phyloP scores from a whole-genome alignment of 2,329 filamentous ascomycete species.

The Fusarium nelsonii region DNA sequence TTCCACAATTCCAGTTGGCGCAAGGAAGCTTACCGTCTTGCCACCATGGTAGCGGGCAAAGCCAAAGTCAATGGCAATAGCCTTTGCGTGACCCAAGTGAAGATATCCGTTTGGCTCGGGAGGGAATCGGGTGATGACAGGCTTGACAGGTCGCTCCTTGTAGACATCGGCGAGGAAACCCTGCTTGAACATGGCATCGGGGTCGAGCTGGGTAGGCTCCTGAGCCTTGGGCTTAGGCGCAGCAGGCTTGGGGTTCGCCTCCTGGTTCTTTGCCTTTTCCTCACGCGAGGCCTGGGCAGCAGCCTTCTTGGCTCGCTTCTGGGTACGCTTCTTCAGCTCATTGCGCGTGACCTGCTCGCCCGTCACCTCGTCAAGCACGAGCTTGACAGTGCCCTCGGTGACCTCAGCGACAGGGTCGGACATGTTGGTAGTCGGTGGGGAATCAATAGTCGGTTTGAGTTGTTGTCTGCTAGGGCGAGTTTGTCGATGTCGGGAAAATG shows the following conservation, averaged over 20 bases:
- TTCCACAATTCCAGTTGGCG: background rate
- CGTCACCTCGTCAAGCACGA: slow-evolving; percentile 72
- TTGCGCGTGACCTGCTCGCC: slow-evolving; percentile 75
- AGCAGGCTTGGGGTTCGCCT: slow-evolving; percentile 47
- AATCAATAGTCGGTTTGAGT: slow-evolving; percentile 11
- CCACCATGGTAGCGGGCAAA: slow-evolving; percentile 89
- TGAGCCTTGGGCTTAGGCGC: slow-evolving; percentile 62
- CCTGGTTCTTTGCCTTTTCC: slow-evolving; percentile 50
- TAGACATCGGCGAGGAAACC: slow-evolving; percentile 81
- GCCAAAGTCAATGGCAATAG: slow-evolving; percentile 95
- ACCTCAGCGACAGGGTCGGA: slow-evolving; percentile 47
- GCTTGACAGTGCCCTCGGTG: slow-evolving; percentile 59
- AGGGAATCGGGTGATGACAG: slow-evolving; percentile 79
- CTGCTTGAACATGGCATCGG: slow-evolving; percentile 81
- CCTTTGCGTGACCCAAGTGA: slow-evolving; percentile 94
- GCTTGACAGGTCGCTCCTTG: slow-evolving; percentile 72
- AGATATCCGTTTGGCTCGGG: slow-evolving; percentile 94
- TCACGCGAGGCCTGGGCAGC: slow-evolving; percentile 64
- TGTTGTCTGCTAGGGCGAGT: slow-evolving; percentile 3
- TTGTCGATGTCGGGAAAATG: slow-evolving; percentile 2
- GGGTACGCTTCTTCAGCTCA: slow-evolving; percentile 71
- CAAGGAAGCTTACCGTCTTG: slow-evolving; percentile 54
- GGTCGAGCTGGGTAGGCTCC: slow-evolving; percentile 59
- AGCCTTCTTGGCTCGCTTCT: slow-evolving; percentile 70
- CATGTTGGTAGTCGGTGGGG: slow-evolving; percentile 29